Evolutionary conservation across 1,284 basidiomycete genomes (phyloP).

Genomic region (Ganoderma resinaceum): DNA sequence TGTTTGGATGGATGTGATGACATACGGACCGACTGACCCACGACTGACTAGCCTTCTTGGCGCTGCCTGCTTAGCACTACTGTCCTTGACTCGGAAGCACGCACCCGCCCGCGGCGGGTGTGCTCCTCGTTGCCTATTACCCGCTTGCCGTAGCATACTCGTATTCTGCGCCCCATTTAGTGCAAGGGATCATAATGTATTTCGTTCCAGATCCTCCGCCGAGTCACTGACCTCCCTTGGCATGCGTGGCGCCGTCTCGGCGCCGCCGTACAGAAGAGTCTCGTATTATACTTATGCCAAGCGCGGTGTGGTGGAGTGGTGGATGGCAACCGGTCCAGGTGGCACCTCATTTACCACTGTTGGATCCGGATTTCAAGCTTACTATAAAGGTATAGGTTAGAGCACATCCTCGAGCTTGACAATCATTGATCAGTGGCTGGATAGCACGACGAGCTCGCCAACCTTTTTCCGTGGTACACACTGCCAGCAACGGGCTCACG

Average conservation of each 20-base stretch:
- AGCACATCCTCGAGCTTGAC: neutral
- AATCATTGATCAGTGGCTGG: neutral
- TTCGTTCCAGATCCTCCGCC: neutral
- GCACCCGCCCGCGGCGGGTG: neutral
- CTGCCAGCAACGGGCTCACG: too few relatives aligned
- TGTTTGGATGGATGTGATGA: constrained; percentile 8
- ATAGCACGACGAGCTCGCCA: neutral
- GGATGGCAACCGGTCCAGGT: too few relatives aligned
- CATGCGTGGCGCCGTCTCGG: neutral
- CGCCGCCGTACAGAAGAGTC: too few relatives aligned
- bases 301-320: neutral
- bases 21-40: constrained; percentile 6
- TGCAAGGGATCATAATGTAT: neutral
- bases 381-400: neutral
- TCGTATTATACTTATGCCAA: neutral
- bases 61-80: constrained; percentile 13
- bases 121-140: neutral
- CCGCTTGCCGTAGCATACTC: neutral
- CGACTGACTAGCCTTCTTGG: neutral
- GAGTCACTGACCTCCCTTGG: neutral
- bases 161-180: neutral
- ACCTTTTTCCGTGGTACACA: too few relatives aligned
- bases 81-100: constrained; percentile 15
- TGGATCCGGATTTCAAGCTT: neutral
- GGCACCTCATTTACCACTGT: neutral